phyloP scores from a whole-genome alignment of 768 basidiomycete genomes.

The Boletellus sp. region DNA sequence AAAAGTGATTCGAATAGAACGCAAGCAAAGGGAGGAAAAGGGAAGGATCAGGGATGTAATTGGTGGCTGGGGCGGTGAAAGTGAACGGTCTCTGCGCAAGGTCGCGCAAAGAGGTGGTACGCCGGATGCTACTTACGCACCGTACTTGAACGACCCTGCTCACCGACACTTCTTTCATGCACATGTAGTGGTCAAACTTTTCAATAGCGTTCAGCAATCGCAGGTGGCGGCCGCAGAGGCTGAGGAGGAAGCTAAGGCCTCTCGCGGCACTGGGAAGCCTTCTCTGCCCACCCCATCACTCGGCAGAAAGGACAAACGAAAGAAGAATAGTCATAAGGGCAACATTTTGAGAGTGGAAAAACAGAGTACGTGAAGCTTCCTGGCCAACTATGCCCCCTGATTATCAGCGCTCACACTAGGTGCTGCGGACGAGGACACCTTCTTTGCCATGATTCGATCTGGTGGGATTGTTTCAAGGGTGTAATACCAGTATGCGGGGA shows the following conservation, averaged over 20 bases:
- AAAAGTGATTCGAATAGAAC: conserved; percentile 66
- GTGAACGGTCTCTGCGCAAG: conserved; percentile 72
- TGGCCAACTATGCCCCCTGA: conserved; percentile 3
- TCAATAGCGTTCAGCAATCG: conserved; percentile 83
- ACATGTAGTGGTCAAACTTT: conserved; percentile 77
- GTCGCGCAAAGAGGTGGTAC: conserved; percentile 82
- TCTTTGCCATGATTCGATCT: conserved; percentile 79
- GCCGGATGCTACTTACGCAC: conserved; percentile 13
- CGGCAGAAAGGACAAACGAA: conserved; percentile 43
- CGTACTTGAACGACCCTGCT: neutral
- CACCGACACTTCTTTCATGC: neutral
- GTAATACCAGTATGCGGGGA: conserved; percentile 25
- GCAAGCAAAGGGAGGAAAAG: conserved; percentile 70
- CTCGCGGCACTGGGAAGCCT: conserved; percentile 70
- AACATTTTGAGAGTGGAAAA: conserved; percentile 52
- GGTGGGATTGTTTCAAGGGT: conserved; percentile 75
- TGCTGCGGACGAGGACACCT: conserved; percentile 64
- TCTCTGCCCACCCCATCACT: conserved; percentile 63
- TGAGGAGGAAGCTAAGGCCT: conserved; percentile 55
- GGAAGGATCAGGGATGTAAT: conserved; percentile 66
- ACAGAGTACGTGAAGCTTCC: conserved; percentile 44
- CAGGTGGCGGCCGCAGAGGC: conserved; percentile 54
- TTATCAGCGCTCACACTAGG: conserved; percentile 34
- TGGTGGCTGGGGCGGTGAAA: conserved; percentile 87
- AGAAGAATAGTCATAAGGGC: conserved; percentile 53